These are phyloP conservation scores for Emiliania huxleyi DNA, from an alignment of 78 protist genomes.

Conservation along the genomic window DNA sequence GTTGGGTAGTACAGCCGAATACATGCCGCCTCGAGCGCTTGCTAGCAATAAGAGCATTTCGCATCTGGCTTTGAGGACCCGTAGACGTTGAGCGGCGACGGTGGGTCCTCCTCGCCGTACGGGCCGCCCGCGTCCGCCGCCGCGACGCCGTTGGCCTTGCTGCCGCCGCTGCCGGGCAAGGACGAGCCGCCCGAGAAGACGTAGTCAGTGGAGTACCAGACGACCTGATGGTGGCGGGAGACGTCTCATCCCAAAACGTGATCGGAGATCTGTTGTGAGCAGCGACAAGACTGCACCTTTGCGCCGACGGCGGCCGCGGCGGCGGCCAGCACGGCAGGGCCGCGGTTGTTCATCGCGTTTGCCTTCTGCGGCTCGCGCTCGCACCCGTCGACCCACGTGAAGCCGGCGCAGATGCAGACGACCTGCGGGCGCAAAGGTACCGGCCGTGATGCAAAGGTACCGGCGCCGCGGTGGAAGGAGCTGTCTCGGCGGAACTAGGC, in stretches of 20 bases:
- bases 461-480: background rate
- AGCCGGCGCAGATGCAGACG: slow-evolving; percentile 13
- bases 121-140: background rate
- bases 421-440: background rate
- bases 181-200: background rate
- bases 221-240: too few species aligned
- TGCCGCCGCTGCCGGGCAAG: background rate
- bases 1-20: too few species aligned
- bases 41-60: too few species aligned
- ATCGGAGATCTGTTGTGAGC: too few species aligned
- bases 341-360: background rate
- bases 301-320: background rate
- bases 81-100: background rate
- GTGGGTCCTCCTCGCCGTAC: background rate
- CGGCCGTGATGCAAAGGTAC: background rate
- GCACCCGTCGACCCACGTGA: slow-evolving; percentile 5
- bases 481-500: background rate
- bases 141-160: background rate
- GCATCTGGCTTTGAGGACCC: too few species aligned
- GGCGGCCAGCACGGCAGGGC: background rate
- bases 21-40: too few species aligned
- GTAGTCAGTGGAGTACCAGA: slow-evolving; percentile 24
- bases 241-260: too few species aligned
- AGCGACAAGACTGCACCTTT: too few species aligned
- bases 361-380: background rate